phyloP scores from a whole-genome alignment of 371 early-diverging fungal genomes.

The Chytridium lagenaria region DNA sequence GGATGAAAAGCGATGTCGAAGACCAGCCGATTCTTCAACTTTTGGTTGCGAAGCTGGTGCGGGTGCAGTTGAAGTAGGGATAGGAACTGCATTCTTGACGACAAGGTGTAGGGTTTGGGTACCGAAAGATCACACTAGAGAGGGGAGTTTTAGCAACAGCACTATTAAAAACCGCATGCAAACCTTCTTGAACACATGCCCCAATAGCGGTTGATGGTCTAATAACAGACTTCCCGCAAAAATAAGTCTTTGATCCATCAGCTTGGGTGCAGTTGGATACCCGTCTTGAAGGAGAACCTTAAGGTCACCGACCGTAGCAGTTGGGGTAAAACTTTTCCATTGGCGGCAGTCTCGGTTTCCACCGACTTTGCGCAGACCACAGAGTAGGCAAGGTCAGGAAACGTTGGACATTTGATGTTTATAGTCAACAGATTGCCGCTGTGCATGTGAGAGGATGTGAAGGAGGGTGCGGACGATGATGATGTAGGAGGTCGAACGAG shows the following conservation, averaged over 20 bases:
- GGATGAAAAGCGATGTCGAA: slow-evolving; percentile 13
- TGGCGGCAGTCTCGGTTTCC: neutral
- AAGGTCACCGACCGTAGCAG: slow-evolving; percentile 21
- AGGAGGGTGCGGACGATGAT: neutral
- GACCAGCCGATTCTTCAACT: neutral
- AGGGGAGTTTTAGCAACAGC: too few species aligned
- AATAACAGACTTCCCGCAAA: slow-evolving; percentile 32
- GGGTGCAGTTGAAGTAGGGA: slow-evolving; percentile 1
- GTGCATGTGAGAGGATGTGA: neutral
- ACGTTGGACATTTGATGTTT: slow-evolving; percentile 27
- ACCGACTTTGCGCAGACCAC: slow-evolving; percentile 3
- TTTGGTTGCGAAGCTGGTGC: neutral
- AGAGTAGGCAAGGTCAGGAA: slow-evolving; percentile 24
- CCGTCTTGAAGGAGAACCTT: slow-evolving; percentile 20
- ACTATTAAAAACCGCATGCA: slow-evolving; percentile 10
- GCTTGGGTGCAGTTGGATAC: slow-evolving; percentile 25
- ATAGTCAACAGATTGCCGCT: neutral
- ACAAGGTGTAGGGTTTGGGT: slow-evolving; percentile 36
- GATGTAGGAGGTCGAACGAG: neutral
- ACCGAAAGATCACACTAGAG: neutral
- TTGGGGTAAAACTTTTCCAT: neutral
- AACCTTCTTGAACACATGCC: slow-evolving; percentile 26
- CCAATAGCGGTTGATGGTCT: slow-evolving; percentile 20
- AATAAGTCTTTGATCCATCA: slow-evolving; percentile 31
- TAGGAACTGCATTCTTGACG: slow-evolving; percentile 14